A percentile compares a stretch with the other conserved stretches of the same genome.
Evolutionary conservation across 768 basidiomycete species (phyloP).

Genomic region (Agaricus blazei): DNA sequence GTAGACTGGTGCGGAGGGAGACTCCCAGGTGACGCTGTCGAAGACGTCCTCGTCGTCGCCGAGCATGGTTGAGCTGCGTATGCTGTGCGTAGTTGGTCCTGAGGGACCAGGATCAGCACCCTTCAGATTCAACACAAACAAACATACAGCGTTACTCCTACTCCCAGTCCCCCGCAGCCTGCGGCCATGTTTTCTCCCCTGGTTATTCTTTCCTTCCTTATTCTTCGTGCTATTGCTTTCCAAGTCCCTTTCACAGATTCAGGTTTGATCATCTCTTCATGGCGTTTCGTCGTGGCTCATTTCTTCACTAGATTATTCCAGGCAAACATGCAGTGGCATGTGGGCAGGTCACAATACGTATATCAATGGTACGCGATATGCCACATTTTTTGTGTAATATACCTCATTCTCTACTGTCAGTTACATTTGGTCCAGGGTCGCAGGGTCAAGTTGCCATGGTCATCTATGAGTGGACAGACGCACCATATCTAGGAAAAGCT

Average conservation of each 20-base stretch:
- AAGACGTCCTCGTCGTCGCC: constrained; percentile 88
- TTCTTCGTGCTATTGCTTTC: constrained; percentile 41
- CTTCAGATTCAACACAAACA: constrained; percentile 28
- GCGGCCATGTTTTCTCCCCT: constrained; percentile 17
- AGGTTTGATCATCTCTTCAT: constrained; percentile 23
- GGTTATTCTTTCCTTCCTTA: constrained; percentile 23
- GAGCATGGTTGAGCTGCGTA: constrained; percentile 45
- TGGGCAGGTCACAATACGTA: constrained; percentile 75
- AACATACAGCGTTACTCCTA: constrained; percentile 24
- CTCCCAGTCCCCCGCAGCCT: constrained; percentile 17
- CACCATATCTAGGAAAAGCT: constrained; percentile 72
- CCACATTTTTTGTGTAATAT: neutral
- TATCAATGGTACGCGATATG: constrained; percentile 68
- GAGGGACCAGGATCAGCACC: constrained; percentile 3
- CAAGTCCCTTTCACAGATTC: constrained; percentile 65
- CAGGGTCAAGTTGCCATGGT: constrained; percentile 90
- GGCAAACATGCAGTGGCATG: constrained; percentile 96
- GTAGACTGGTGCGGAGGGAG: constrained; percentile 53
- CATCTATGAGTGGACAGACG: constrained; percentile 94
- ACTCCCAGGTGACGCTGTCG: constrained; percentile 90
- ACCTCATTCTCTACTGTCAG: constrained; percentile 25
- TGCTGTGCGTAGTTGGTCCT: constrained; percentile 5
- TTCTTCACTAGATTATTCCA: constrained; percentile 55
- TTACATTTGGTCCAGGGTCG: constrained; percentile 74
- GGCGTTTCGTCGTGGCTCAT: constrained; percentile 6